Evolutionary conservation across 176 grass and related monocot genomes (phyloP).

Genomic region (Chloris gayana): DNA sequence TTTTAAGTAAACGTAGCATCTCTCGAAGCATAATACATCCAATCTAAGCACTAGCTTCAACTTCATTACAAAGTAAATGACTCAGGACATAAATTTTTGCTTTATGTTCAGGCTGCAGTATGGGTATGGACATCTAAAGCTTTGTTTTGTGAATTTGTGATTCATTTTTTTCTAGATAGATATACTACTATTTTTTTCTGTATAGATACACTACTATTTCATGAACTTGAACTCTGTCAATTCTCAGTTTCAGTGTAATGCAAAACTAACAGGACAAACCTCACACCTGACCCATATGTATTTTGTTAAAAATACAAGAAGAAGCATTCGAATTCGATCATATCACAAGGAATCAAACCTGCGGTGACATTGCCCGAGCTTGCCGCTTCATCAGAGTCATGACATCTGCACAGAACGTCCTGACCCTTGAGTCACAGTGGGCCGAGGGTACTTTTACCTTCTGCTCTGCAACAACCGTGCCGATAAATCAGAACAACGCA

Average conservation of each 20-base stretch:
- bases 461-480: constrained; percentile 64
- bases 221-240: not conserved
- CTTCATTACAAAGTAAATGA: not conserved
- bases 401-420: constrained; percentile 65
- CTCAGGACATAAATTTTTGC: not conserved
- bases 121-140: not conserved
- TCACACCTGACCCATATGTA: not conserved
- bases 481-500: constrained; percentile 27
- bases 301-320: not conserved
- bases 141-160: no score
- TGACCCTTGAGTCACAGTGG: constrained; percentile 78
- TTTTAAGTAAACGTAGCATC: no score
- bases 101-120: not conserved
- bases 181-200: no score
- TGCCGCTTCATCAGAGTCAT: constrained; percentile 74
- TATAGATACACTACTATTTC: not conserved
- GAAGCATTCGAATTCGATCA: not conserved
- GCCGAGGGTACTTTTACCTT: constrained; percentile 82
- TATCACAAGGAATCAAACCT: constrained; percentile 38
- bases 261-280: not conserved
- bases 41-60: not conserved
- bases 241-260: not conserved
- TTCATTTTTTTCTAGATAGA: not conserved
- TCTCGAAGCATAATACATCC: not conserved
- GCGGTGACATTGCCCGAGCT: constrained; percentile 62